Conservation (phyloP, 1,284 basidiomycete genomes). For the Apiotrichum veenhuisii region DNA sequence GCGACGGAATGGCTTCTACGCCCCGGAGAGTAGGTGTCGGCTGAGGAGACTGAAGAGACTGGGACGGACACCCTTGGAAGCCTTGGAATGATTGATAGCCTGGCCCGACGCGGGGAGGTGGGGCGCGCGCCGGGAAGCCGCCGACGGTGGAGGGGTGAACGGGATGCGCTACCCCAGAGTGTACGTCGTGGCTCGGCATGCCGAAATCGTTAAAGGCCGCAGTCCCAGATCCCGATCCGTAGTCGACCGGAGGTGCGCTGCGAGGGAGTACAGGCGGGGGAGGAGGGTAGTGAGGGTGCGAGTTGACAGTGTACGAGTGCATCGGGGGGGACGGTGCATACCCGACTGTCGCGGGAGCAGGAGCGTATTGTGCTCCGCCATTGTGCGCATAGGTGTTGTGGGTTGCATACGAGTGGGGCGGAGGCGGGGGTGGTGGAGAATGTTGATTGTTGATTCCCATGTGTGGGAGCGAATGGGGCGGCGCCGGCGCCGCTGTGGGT, state of each 20-base stretch:
- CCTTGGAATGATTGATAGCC: constrained; percentile 1
- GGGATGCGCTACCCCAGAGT: background rate
- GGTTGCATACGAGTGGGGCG: background rate
- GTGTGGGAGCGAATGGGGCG: constrained; percentile 2
- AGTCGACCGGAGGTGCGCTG: background rate
- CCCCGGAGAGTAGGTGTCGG: background rate
- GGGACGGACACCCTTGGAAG: background rate
- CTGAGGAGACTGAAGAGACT: background rate
- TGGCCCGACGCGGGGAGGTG: background rate
- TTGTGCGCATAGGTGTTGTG: background rate
- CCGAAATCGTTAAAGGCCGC: constrained; percentile 2
- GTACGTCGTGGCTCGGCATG: background rate
- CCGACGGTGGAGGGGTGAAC: background rate
- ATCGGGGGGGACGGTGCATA: background rate
- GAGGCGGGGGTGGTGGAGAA: background rate
- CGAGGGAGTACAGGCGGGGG: background rate
- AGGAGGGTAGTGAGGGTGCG: background rate
- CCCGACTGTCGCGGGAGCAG: background rate
- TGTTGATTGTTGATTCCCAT: background rate
- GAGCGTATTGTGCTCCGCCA: background rate
- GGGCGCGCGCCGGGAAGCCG: background rate
- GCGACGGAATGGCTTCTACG: background rate
- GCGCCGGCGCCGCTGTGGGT: constrained; percentile 3
- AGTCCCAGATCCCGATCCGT: too few species aligned
- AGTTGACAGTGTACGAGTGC: constrained; percentile 2